Evolutionary conservation across 148 eudicot species (phyloP), one percentile per base, ranked within the genome.

Genomic region (Tetragonia tetragonoides): DNA sequence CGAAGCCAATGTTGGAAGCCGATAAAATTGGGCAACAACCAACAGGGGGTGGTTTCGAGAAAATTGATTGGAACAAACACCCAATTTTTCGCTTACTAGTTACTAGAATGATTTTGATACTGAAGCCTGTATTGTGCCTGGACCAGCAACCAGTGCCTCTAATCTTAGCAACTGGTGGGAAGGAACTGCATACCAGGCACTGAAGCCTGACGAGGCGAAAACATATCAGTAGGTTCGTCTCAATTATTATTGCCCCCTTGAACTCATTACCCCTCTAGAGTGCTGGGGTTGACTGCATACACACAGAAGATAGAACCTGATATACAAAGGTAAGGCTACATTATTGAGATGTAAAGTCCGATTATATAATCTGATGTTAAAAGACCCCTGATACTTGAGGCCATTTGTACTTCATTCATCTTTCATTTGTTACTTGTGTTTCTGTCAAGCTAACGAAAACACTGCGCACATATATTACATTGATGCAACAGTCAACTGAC

Each of bases 1-100:
- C 77, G 60, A 91, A 90, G 39, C 91, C 94, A 16, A 90, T 90
- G 37, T 90, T 91, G 94, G 94, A 90, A 76, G 94, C 94, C 15
- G 91, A 88, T 68, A 28, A 28, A 87, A 90, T 57, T 90, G 91
- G 91, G 94, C 1, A 28, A 28, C 34, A 28, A 28, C 34, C 94
- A 2, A 90, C 94, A 15, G 81, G 94, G 14, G 94, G 91, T 3
- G 94, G 94, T 2, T 66, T 88, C 2, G 94, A 90, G 76, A 90
- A 90, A 79, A 90, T 88, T 6, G 77, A 90, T 69, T 88, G 93
- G 96, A 81, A 73, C 79, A 87, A n/a, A n/a, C n/a, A 87, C 68
- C 88, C 93, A 1, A 28, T 28, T 28, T 28, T 40, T 90, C 93
- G 3, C 87, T 89, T 42, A 75, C 72, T 56, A 87, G 90, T n/a